These are phyloP conservation scores for Brassica hybrid DNA, from an alignment of 441 rosid genomes.

Conservation along the genomic window DNA sequence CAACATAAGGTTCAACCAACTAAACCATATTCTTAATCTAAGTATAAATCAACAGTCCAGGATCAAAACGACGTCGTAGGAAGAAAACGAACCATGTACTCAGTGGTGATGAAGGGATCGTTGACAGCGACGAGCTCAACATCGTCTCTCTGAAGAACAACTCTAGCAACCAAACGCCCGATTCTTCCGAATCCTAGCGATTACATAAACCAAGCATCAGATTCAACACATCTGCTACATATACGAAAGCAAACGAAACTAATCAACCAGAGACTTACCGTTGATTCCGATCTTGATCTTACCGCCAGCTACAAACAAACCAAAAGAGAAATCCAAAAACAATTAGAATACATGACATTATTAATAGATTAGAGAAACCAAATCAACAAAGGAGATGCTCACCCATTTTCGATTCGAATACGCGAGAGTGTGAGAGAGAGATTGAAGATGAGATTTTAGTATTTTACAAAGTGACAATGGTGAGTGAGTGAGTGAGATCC, in stretches of 20 bases:
- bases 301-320: slow-evolving; percentile 41
- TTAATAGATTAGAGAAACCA: neutral
- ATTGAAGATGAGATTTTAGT: neutral
- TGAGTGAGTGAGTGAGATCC: slow-evolving; percentile 1
- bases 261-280: slow-evolving; percentile 44
- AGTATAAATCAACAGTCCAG: neutral
- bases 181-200: slow-evolving; percentile 70
- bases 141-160: slow-evolving; percentile 70
- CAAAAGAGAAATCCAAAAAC: neutral
- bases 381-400: slow-evolving; percentile 5
- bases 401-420: slow-evolving; percentile 13
- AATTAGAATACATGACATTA: neutral
- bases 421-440: slow-evolving; percentile 8
- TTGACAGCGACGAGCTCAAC: slow-evolving; percentile 80
- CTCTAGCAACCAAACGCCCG: slow-evolving; percentile 79
- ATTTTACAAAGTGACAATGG: neutral
- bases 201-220: neutral
- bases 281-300: slow-evolving; percentile 81
- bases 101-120: slow-evolving; percentile 72
- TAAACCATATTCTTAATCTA: neutral
- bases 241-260: neutral
- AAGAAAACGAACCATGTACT: slow-evolving; percentile 60
- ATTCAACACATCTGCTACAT: slow-evolving; percentile 3
- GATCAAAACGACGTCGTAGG: neutral
- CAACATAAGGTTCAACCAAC: neutral